Percentiles rank a stretch among this genome's conserved stretches.
Evolutionary conservation across 2,329 filamentous ascomycete genomes (phyloP).

Genomic region (Neospermospora avenae): DNA sequence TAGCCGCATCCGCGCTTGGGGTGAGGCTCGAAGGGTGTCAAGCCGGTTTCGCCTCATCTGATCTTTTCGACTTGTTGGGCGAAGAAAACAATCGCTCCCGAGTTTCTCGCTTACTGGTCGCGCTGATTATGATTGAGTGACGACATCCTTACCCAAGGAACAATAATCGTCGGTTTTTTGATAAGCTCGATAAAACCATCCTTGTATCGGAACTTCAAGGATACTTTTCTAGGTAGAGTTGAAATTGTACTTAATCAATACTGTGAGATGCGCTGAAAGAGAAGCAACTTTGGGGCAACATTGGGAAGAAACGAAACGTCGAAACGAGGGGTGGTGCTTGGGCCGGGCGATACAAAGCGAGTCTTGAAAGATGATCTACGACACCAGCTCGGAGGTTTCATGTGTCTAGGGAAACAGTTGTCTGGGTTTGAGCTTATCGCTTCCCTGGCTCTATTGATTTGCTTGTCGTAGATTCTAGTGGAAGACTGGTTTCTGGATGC

Average conservation of each 20-base stretch:
- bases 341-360: slow-evolving; percentile 1
- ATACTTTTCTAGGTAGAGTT: too few species aligned
- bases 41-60: slow-evolving; percentile 10
- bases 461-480: background rate
- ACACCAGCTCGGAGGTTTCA: slow-evolving; percentile 1
- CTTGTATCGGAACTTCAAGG: too few species aligned
- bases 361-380: background rate
- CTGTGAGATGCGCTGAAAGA: background rate
- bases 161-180: too few species aligned
- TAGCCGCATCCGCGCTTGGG: background rate
- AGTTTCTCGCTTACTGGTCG: too few species aligned
- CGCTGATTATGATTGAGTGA: too few species aligned
- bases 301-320: background rate
- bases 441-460: background rate
- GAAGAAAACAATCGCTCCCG: background rate
- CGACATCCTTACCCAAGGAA: too few species aligned
- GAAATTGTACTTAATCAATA: too few species aligned
- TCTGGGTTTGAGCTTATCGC: background rate
- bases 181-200: too few species aligned
- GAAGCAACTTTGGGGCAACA: background rate
- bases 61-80: background rate
- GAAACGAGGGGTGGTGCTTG: background rate
- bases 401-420: background rate
- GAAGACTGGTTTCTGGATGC: background rate
- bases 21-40: slow-evolving; percentile 2